Percentiles rank a stretch among this genome's conserved stretches.
Conservation (phyloP, 352 stramenopile genomes). For the Phytophthora meadii region DNA sequence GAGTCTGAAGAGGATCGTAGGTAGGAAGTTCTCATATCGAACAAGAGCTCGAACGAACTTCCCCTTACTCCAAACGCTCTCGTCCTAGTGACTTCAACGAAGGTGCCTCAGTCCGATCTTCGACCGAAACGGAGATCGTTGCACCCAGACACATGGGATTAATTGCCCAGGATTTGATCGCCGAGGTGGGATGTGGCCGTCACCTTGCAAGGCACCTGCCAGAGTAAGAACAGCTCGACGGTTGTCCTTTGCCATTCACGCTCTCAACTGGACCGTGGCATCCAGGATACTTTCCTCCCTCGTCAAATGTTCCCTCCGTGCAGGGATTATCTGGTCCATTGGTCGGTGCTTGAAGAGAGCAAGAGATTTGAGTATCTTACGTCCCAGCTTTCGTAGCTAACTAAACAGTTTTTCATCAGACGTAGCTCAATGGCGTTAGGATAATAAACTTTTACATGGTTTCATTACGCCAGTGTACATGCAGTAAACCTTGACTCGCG, state of each 20-base stretch:
- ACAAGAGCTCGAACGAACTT: neutral
- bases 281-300: neutral
- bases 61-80: neutral
- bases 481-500: slow-evolving; percentile 2
- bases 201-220: slow-evolving; percentile 9
- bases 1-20: slow-evolving; percentile 4
- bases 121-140: slow-evolving; percentile 18
- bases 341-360: slow-evolving; percentile 14
- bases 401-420: too few species aligned
- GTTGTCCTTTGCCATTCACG: slow-evolving; percentile 12
- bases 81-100: slow-evolving; percentile 10
- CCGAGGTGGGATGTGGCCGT: slow-evolving; percentile 16
- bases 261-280: neutral
- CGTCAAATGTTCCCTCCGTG: neutral
- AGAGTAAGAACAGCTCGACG: slow-evolving; percentile 6
- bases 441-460: too few species aligned
- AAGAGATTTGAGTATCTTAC: neutral
- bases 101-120: slow-evolving; percentile 19
- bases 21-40: slow-evolving; percentile 1
- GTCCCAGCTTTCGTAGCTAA: too few species aligned
- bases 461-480: too few species aligned
- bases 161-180: slow-evolving; percentile 32
- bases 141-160: slow-evolving; percentile 37
- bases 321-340: neutral
- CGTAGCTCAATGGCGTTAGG: too few species aligned